phyloP scores from a whole-genome alignment of 1,284 basidiomycete genomes.

The Lignosus rhinocerotis region DNA sequence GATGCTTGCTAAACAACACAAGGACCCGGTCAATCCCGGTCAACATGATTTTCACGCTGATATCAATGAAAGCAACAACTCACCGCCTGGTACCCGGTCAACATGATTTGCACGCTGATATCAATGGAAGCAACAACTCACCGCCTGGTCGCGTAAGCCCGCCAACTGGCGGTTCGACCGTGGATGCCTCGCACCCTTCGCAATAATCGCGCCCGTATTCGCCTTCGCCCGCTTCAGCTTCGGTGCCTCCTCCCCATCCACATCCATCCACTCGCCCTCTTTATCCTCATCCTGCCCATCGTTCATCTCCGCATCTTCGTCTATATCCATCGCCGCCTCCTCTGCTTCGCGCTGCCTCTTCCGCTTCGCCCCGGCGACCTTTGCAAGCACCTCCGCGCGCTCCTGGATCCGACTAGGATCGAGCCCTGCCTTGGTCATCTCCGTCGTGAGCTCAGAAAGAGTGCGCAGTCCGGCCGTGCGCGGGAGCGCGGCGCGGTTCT shows the following conservation, averaged over 20 bases:
- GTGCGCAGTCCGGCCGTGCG: slow-evolving; percentile 87
- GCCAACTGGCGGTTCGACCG: slow-evolving; percentile 72
- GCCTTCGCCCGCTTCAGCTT: slow-evolving; percentile 62
- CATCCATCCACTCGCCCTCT: slow-evolving; percentile 56
- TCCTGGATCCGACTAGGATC: slow-evolving; percentile 89
- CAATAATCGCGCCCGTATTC: slow-evolving; percentile 57
- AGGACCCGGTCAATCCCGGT: neutral
- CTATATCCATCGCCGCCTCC: slow-evolving; percentile 46
- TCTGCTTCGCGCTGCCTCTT: slow-evolving; percentile 64
- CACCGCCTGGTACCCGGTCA: slow-evolving; percentile 51
- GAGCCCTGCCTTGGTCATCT: slow-evolving; percentile 84
- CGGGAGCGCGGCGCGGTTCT: slow-evolving; percentile 84
- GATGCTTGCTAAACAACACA: slow-evolving; percentile 62
- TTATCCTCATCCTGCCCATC: slow-evolving; percentile 43
- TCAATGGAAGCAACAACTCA: slow-evolving; percentile 35
- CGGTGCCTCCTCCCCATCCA: slow-evolving; percentile 52
- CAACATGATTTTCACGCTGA: slow-evolving; percentile 9
- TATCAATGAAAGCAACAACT: slow-evolving; percentile 23
- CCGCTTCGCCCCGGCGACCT: slow-evolving; percentile 71
- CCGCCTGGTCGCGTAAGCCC: slow-evolving; percentile 77
- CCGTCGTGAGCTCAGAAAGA: slow-evolving; percentile 82
- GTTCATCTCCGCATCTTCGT: slow-evolving; percentile 37
- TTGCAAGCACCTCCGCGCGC: slow-evolving; percentile 83
- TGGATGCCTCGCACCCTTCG: slow-evolving; percentile 57
- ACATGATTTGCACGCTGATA: slow-evolving; percentile 6